Percentiles rank a stretch among this genome's conserved stretches.
phyloP scores from a whole-genome alignment of 192 early-diverging fungal genomes.

The Funneliformis mosseae region DNA sequence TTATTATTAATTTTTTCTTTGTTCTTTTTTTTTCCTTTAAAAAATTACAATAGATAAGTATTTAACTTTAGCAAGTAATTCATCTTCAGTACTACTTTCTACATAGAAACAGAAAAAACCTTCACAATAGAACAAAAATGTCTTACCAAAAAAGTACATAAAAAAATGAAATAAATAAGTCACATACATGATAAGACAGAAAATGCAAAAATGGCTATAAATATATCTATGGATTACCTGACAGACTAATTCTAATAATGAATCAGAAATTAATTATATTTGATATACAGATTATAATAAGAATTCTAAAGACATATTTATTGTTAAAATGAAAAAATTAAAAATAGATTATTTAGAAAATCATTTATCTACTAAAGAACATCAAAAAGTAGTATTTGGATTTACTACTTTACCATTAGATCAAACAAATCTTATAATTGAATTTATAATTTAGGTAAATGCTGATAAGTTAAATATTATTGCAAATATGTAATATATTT shows the following conservation, averaged over 20 bases:
- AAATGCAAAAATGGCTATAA: not conserved
- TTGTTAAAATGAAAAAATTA: not conserved
- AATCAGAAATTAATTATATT: not conserved
- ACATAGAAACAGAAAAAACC: no score
- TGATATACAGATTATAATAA: not conserved
- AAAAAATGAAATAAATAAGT: no score
- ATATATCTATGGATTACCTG: not conserved
- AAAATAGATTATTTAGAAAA: conserved; percentile 10
- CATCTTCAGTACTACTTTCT: no score
- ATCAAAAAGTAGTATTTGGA: not conserved
- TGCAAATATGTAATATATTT: not conserved
- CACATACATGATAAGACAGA: not conserved
- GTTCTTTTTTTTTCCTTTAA: no score
- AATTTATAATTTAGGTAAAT: not conserved
- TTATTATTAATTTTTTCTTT: no score
- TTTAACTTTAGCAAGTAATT: no score
- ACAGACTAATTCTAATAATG: not conserved
- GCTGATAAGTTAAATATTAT: conserved; percentile 10
- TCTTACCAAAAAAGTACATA: no score
- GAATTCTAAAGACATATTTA: not conserved
- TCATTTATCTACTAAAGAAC: not conserved
- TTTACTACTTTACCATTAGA: not conserved
- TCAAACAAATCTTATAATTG: not conserved
- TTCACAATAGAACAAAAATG: no score
- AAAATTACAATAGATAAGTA: no score